Conservation (phyloP, 345 rosid species). For the Firmiana major region DNA sequence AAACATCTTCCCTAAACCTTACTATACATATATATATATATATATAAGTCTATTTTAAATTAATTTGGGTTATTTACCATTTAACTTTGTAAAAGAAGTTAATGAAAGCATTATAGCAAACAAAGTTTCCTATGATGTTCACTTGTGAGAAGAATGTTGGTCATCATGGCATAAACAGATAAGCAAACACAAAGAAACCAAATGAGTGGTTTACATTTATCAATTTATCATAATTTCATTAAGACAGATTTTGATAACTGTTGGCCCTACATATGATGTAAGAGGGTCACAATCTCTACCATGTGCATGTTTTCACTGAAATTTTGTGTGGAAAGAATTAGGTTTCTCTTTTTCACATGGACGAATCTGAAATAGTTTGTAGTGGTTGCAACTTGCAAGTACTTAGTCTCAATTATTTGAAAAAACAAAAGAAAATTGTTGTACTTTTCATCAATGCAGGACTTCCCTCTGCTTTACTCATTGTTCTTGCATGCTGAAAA, state of each 20-base stretch:
- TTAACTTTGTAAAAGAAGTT: too few relatives aligned
- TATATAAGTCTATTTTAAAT: too few relatives aligned
- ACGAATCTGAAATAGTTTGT: not conserved
- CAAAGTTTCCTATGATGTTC: too few relatives aligned
- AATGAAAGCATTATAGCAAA: too few relatives aligned
- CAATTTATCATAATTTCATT: not conserved
- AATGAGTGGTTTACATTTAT: not conserved
- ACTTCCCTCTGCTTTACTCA: not conserved
- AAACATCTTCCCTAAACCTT: too few relatives aligned
- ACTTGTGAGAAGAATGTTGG: too few relatives aligned
- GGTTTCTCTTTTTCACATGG: not conserved
- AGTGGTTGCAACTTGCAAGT: not conserved
- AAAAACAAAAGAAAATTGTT: constrained; percentile 6
- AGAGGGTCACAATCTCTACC: not conserved
- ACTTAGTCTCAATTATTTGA: constrained; percentile 16
- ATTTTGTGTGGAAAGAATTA: not conserved
- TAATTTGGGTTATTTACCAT: too few relatives aligned
- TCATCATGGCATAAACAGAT: not conserved
- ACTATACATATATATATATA: too few relatives aligned
- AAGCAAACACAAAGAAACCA: not conserved
- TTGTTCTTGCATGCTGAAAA: not conserved
- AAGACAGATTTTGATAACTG: not conserved
- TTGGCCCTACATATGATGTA: not conserved
- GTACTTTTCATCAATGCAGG: not conserved
- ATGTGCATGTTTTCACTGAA: not conserved